A percentile compares a stretch with the other conserved stretches of the same genome.
Conservation (phyloP, 2,329 filamentous ascomycete species). For the Neofusicoccum laricinum region DNA sequence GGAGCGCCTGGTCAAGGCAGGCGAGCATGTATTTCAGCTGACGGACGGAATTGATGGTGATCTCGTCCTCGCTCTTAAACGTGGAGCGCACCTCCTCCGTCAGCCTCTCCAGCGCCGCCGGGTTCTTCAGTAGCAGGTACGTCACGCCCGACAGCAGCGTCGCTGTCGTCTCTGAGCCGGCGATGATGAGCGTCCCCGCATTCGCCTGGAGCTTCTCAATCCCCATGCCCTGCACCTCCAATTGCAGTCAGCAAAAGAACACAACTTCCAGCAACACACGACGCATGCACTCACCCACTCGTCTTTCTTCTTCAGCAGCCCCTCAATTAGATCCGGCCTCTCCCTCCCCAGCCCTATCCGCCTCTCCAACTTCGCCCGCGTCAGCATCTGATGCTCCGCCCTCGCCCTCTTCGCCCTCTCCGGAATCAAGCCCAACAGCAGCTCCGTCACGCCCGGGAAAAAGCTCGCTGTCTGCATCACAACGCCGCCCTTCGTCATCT, state of each 20-base stretch:
- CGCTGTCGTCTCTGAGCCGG: conserved; percentile 33
- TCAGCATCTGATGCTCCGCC: conserved; percentile 24
- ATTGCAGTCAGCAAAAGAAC: background rate
- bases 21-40: conserved; percentile 43
- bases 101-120: conserved; percentile 23
- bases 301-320: background rate
- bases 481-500: background rate
- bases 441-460: conserved; percentile 32
- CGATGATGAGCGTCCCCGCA: conserved; percentile 22
- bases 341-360: background rate
- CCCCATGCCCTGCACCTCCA: background rate
- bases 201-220: conserved; percentile 8
- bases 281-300: background rate
- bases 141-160: conserved; percentile 31
- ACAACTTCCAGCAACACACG: too few relatives aligned
- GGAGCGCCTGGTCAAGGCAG: conserved; percentile 45
- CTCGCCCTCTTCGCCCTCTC: background rate
- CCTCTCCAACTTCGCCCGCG: background rate
- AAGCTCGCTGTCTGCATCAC: conserved; percentile 26
- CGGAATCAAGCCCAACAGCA: conserved; percentile 28
- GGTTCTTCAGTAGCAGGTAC: conserved; percentile 30
- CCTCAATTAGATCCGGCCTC: background rate
- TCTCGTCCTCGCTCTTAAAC: conserved; percentile 28
- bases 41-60: conserved; percentile 30
- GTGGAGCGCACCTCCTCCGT: conserved; percentile 27